These are phyloP conservation scores for Coprinopsis marcescibilis DNA, from an alignment of 768 basidiomycete species.

Conservation along the genomic window DNA sequence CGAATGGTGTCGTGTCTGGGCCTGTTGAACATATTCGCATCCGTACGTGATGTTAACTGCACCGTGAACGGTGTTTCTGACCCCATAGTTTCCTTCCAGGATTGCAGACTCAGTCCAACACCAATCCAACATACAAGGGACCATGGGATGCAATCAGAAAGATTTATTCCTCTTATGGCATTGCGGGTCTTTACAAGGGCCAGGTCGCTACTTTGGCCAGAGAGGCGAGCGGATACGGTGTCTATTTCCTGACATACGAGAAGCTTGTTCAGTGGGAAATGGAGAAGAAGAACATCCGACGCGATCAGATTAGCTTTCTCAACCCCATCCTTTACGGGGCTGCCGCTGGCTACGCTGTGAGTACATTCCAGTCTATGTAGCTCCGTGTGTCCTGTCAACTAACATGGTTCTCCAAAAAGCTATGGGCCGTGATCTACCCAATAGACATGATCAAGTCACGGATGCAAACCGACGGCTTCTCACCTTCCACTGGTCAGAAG, in stretches of 20 bases:
- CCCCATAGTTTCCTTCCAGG: constrained; percentile 38
- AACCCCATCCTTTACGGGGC: constrained; percentile 87
- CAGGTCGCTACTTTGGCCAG: constrained; percentile 84
- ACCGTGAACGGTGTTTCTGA: constrained; percentile 4
- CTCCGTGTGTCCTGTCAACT: neutral
- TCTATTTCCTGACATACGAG: constrained; percentile 92
- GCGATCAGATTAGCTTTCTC: constrained; percentile 72
- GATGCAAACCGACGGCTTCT: constrained; percentile 92
- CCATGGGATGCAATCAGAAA: constrained; percentile 87
- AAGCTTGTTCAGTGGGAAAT: constrained; percentile 87
- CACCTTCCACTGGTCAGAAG: constrained; percentile 66
- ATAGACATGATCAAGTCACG: constrained; percentile 96
- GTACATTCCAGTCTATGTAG: constrained; percentile 20
- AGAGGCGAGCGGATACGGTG: constrained; percentile 76
- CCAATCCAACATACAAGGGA: constrained; percentile 71
- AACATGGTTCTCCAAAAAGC: constrained; percentile 32
- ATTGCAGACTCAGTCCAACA: constrained; percentile 84
- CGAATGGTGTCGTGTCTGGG: constrained; percentile 89
- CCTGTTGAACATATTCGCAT: constrained; percentile 98
- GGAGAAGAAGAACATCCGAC: constrained; percentile 57
- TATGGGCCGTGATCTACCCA: constrained; percentile 92
- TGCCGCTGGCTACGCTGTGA: constrained; percentile 84
- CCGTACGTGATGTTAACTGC: constrained; percentile 41
- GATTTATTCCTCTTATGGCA: constrained; percentile 69
- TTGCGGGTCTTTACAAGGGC: constrained; percentile 88